Evolutionary conservation across 2,329 filamentous ascomycete species (phyloP).

Genomic region (Curvularia hawaiiensis): DNA sequence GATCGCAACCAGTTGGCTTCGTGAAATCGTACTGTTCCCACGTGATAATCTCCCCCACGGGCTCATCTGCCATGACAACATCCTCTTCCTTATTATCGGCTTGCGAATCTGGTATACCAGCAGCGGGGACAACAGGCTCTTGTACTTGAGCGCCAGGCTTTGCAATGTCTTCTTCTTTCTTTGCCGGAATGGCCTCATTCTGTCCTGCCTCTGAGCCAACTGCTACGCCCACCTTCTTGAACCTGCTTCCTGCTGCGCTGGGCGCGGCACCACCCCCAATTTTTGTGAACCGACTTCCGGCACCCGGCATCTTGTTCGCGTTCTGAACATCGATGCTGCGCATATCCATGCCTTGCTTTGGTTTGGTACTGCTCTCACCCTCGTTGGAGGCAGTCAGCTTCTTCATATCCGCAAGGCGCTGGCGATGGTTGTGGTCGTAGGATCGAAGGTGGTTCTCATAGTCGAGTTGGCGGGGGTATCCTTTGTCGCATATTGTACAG

Average conservation of each 20-base stretch:
- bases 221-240: conserved; percentile 72
- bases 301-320: conserved; percentile 22
- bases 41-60: conserved; percentile 32
- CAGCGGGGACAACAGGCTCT: conserved; percentile 2
- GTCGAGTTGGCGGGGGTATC: conserved; percentile 93
- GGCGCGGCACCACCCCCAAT: conserved; percentile 29
- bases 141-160: conserved; percentile 46
- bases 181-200: background rate
- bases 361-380: conserved; percentile 24
- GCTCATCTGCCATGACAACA: conserved; percentile 34
- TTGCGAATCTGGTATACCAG: conserved; percentile 2
- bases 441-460: conserved; percentile 93
- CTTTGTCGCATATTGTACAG: conserved; percentile 82
- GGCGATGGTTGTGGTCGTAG: conserved; percentile 86
- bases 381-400: conserved; percentile 52
- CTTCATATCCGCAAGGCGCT: conserved; percentile 84
- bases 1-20: conserved; percentile 56
- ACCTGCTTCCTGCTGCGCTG: conserved; percentile 49
- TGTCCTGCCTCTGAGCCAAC: conserved; percentile 18
- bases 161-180: conserved; percentile 3
- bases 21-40: conserved; percentile 59
- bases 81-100: conserved; percentile 17
- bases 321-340: conserved; percentile 31
- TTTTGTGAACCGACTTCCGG: conserved; percentile 35
- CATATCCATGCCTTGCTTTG: conserved; percentile 31